A percentile compares a stretch with the other conserved stretches of the same genome.
Evolutionary conservation across 495 filamentous ascomycete genomes (phyloP).

Genomic region (Parachaetomium inaequale): DNA sequence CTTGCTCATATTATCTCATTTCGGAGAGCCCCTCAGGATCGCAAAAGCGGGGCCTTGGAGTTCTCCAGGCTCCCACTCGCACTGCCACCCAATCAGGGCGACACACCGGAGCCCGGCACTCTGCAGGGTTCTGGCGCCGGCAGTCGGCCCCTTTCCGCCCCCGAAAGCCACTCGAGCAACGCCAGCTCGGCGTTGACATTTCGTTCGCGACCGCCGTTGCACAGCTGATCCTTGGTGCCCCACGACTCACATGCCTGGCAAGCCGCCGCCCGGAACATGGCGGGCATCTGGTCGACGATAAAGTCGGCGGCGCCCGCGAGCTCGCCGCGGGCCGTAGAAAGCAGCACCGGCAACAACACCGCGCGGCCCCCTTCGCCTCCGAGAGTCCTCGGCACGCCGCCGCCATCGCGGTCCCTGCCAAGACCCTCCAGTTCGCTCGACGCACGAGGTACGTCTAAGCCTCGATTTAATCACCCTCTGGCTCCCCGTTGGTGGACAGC

Average conservation of each 20-base stretch:
- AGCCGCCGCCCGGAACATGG: constrained; percentile 15
- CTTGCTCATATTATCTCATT: no score
- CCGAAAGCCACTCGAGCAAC: constrained; percentile 4
- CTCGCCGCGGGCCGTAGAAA: not conserved
- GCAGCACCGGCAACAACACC: not conserved
- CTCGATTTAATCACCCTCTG: not conserved
- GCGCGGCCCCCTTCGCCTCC: constrained; percentile 3
- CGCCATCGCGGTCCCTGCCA: constrained; percentile 17
- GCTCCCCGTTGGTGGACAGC: not conserved
- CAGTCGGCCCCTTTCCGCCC: not conserved
- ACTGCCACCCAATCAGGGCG: not conserved
- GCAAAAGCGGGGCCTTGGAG: no score
- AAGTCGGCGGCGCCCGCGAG: constrained; percentile 18
- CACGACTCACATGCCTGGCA: constrained; percentile 3
- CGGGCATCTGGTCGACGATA: constrained; percentile 27
- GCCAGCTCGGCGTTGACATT: not conserved
- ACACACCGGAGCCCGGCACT: not conserved
- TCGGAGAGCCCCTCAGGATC: no score
- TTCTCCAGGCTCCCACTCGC: not conserved
- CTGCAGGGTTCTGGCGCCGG: not conserved
- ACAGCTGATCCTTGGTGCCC: constrained; percentile 1
- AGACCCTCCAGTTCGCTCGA: constrained; percentile 21
- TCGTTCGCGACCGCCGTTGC: not conserved
- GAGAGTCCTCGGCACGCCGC: constrained; percentile 7
- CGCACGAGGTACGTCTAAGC: constrained; percentile 23